Conservation (phyloP, 2,329 filamentous ascomycete genomes). For the Ophiostoma pallidulum region DNA sequence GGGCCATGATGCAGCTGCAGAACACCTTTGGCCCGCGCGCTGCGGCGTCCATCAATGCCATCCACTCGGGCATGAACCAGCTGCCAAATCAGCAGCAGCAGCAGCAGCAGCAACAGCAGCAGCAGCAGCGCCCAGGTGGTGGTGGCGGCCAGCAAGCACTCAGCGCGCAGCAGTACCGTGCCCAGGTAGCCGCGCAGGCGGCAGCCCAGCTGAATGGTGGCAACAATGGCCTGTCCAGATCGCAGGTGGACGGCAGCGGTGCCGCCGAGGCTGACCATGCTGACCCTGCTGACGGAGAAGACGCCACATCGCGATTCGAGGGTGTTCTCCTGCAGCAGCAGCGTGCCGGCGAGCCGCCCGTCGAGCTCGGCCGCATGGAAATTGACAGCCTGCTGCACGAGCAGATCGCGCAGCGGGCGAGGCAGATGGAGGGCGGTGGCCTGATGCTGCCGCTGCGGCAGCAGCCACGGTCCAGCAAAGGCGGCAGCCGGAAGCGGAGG, state of each 20-base stretch:
- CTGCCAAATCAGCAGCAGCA: conserved; percentile 14
- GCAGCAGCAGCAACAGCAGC: conserved; percentile 18
- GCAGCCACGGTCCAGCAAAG: too few relatives aligned
- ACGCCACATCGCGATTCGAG: conserved; percentile 49
- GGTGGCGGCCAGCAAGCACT: conserved; percentile 19
- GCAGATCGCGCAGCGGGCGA: conserved; percentile 56
- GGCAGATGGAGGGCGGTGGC: conserved; percentile 63
- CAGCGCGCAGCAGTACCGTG: conserved; percentile 26
- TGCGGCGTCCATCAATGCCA: conserved; percentile 56
- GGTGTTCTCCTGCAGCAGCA: conserved; percentile 51
- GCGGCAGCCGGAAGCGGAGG: conserved; percentile 14
- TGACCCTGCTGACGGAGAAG: conserved; percentile 49
- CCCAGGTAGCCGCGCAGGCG: conserved; percentile 25
- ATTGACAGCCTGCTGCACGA: conserved; percentile 62
- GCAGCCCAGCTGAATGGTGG: conserved; percentile 34
- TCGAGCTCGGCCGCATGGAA: conserved; percentile 49
- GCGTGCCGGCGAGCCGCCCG: conserved; percentile 41
- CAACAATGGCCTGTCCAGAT: conserved; percentile 29
- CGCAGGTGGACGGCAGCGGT: conserved; percentile 68
- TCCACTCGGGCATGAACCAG: conserved; percentile 38
- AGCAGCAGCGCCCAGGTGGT: background rate
- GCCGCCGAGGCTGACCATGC: conserved; percentile 62
- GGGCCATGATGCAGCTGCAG: conserved; percentile 48
- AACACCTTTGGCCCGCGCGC: conserved; percentile 53
- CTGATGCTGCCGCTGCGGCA: conserved; percentile 64